A percentile compares a stretch with the other conserved stretches of the same genome.
phyloP scores from a whole-genome alignment of 768 basidiomycete genomes.

The Grammothele lineata region DNA sequence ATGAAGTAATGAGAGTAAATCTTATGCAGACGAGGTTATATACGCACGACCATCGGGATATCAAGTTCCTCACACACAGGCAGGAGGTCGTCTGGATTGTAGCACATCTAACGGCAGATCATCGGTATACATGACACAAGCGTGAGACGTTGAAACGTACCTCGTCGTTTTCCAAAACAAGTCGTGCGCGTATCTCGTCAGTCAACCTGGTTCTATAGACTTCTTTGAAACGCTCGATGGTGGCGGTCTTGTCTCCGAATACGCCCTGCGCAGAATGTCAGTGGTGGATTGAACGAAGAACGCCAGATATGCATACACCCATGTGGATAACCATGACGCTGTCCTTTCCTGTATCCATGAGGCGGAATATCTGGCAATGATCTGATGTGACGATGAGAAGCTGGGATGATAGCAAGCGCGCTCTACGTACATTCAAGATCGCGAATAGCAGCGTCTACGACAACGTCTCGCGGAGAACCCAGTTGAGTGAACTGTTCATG shows the following conservation, averaged over 20 bases:
- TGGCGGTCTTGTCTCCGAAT: constrained; percentile 73
- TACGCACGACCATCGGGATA: constrained; percentile 38
- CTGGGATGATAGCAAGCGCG: not conserved
- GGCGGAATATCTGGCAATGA: constrained; percentile 83
- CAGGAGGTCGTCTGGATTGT: constrained; percentile 85
- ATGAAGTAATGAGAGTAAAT: constrained; percentile 6
- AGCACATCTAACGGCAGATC: constrained; percentile 54
- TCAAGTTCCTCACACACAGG: constrained; percentile 80
- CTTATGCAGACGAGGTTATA: not conserved
- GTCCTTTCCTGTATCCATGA: constrained; percentile 79
- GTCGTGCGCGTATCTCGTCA: constrained; percentile 58
- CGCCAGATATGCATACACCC: constrained; percentile 43
- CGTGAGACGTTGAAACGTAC: constrained; percentile 32
- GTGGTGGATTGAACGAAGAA: too few relatives aligned
- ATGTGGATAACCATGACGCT: constrained; percentile 87
- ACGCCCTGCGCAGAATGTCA: constrained; percentile 45
- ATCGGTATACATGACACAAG: too few relatives aligned
- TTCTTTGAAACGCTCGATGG: constrained; percentile 68
- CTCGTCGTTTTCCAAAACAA: constrained; percentile 96
- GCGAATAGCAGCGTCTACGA: constrained; percentile 70
- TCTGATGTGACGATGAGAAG: constrained; percentile 29
- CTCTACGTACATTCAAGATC: constrained; percentile 57
- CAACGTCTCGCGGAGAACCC: constrained; percentile 71
- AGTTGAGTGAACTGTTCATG: constrained; percentile 58
- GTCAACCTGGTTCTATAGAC: constrained; percentile 59